Evolutionary conservation across 2,329 filamentous ascomycete genomes (phyloP).

Genomic region (Helicocarpus griseus): DNA sequence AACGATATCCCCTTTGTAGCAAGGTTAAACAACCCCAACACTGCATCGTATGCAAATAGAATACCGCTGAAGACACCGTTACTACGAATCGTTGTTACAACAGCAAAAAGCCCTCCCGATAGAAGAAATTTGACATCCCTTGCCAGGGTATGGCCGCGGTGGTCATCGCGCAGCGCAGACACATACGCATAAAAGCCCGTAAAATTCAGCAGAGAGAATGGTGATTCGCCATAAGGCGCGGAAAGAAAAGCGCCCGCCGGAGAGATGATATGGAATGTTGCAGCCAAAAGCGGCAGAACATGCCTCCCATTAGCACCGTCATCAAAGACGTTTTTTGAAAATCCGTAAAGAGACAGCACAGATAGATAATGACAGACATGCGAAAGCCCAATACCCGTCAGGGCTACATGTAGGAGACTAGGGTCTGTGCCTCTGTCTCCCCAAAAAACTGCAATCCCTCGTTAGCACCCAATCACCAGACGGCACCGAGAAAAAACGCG

Average conservation of each 20-base stretch:
- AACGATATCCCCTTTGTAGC: conserved; percentile 27
- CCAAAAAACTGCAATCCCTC: background rate
- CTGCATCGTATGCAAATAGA: conserved; percentile 57
- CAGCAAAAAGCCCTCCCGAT: conserved; percentile 60
- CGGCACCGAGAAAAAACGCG: background rate
- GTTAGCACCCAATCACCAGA: background rate
- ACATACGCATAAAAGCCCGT: conserved; percentile 62
- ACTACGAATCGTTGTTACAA: conserved; percentile 65
- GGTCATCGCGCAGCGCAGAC: conserved; percentile 29
- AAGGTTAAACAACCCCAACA: conserved; percentile 35
- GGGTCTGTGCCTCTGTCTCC: background rate
- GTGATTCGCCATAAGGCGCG: conserved; percentile 72
- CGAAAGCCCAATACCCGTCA: conserved; percentile 57
- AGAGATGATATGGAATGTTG: conserved; percentile 69
- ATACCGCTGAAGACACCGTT: conserved; percentile 81
- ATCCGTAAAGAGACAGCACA: conserved; percentile 59
- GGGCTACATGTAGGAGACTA: conserved; percentile 10
- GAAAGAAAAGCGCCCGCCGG: conserved; percentile 85
- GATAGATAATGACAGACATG: conserved; percentile 69
- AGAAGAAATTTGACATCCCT: conserved; percentile 45
- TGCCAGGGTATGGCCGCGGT: conserved; percentile 16
- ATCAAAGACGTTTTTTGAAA: conserved; percentile 51
- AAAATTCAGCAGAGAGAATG: conserved; percentile 71
- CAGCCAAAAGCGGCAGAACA: conserved; percentile 48
- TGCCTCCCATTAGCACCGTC: conserved; percentile 15